Evolutionary conservation across 2,329 filamentous ascomycete species (phyloP).

Genomic region (Colletotrichum camelliae): DNA sequence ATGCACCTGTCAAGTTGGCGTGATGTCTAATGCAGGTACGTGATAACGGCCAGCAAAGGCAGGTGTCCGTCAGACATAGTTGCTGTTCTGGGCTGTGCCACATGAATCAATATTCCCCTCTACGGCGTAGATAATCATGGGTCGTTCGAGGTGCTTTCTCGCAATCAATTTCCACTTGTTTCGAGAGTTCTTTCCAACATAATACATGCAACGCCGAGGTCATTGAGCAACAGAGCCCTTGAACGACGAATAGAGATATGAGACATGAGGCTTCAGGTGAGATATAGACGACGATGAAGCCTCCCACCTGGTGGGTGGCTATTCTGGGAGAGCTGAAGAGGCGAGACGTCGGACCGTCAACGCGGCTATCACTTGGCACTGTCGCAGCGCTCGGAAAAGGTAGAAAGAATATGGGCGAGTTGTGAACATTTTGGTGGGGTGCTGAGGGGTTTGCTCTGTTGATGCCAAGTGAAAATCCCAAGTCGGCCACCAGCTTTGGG

Average conservation of each 20-base stretch:
- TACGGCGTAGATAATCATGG: not conserved
- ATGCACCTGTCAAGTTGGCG: not conserved
- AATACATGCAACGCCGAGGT: not conserved
- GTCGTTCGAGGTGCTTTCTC: not conserved
- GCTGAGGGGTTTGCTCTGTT: not conserved
- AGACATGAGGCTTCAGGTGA: slow-evolving; percentile 1
- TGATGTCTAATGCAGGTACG: not conserved
- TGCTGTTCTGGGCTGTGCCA: not conserved
- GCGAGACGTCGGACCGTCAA: not conserved
- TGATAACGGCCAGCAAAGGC: not conserved
- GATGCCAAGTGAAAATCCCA: not conserved
- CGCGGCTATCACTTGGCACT: not conserved
- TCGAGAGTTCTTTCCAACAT: not conserved
- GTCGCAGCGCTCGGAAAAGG: not conserved
- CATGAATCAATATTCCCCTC: not conserved
- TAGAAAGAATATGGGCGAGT: not conserved
- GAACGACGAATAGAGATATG: not conserved
- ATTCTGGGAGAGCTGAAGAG: slow-evolving; percentile 1
- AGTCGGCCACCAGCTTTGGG: not conserved
- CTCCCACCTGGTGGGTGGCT: not conserved
- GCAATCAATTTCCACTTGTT: not conserved
- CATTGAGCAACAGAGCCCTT: not conserved
- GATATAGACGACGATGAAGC: not conserved
- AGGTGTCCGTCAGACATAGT: not conserved
- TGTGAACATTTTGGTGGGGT: not conserved